Conservation (phyloP, 2,329 filamentous ascomycete genomes). For the Talaromyces sp. region DNA sequence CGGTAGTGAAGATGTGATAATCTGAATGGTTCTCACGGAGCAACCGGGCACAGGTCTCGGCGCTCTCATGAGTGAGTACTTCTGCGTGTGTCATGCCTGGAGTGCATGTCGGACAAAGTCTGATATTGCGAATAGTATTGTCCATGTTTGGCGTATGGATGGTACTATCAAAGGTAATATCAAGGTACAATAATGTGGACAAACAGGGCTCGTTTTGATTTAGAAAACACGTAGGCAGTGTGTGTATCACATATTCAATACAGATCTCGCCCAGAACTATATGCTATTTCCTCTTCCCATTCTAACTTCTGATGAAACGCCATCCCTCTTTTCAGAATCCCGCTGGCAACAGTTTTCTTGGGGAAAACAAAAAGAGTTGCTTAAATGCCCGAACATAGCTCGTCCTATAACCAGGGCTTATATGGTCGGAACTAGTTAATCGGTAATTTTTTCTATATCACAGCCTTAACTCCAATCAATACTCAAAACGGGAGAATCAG, state of each 20-base stretch:
- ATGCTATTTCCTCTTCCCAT: background rate
- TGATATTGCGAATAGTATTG: background rate
- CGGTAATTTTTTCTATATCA: too few relatives aligned
- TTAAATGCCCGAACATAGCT: background rate
- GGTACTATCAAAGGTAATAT: background rate
- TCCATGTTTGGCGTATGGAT: background rate
- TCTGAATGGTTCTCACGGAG: background rate
- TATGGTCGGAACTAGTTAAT: background rate
- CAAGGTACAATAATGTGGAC: too few relatives aligned
- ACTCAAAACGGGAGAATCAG: too few relatives aligned
- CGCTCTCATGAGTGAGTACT: background rate
- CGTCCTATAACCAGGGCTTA: background rate
- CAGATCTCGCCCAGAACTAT: background rate
- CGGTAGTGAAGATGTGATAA: conserved; percentile 1
- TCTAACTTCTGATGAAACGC: background rate
- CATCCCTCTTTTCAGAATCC: too few relatives aligned
- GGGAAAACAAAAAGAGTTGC: too few relatives aligned
- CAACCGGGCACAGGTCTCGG: background rate
- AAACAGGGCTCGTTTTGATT: too few relatives aligned
- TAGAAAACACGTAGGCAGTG: too few relatives aligned
- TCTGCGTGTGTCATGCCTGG: background rate
- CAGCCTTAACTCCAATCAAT: too few relatives aligned
- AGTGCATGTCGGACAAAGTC: background rate
- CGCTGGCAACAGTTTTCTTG: too few relatives aligned
- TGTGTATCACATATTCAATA: background rate